Base-by-base conservation (phyloP, 1,139 yeast genomes). In the Magnusiomyces paraingens region DNA sequence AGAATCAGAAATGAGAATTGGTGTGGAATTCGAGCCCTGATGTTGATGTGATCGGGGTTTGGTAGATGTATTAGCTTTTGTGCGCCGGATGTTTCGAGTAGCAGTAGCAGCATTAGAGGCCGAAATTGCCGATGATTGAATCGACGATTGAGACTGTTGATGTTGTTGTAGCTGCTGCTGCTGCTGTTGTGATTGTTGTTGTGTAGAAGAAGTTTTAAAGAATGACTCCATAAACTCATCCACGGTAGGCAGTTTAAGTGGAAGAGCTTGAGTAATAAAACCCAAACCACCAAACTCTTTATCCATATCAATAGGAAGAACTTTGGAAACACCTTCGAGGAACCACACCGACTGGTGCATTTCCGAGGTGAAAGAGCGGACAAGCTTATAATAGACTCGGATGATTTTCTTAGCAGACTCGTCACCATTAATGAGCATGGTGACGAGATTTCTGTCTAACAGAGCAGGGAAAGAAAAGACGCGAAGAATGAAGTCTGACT, bases 381-480 rank as follows among this genome's bases (percentile, higher is more conserved):
- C 77, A 55, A 91, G 73, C 58, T 86, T 84, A 71, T 90, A 91
- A 72, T 90, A 91, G 50, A 88, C 84, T 62, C 94, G 76, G 86
- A 91, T 87, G 58, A 91, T 88, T 60, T 94, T 74, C 89, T 87
- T 87, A 4, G 97, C 94, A 57, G 84, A 81, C 47, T 83, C 71
- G 68, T 91, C 97, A 45, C 96, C 95, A 15, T 83, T 80, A 81
- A 87, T 86, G 51, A 91, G 76, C 43, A 90, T 69, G 1, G 86
- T 82, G 47, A 90, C 73, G 61, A 91, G 85, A 35, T 81, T 78
- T 65, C 85, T 86, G 67, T 91, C 97, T 60, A 91, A 73, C 50
- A 91, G 71, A 0, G 97, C 97, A 3, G 98, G 98, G 70, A 91
- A 90, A 11, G 96, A 93, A 74, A 91, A 91, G 21, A 91, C 86